These are phyloP conservation scores for Phytophthora colocasiae DNA, from an alignment of 352 stramenopile species.

Conservation along the genomic window DNA sequence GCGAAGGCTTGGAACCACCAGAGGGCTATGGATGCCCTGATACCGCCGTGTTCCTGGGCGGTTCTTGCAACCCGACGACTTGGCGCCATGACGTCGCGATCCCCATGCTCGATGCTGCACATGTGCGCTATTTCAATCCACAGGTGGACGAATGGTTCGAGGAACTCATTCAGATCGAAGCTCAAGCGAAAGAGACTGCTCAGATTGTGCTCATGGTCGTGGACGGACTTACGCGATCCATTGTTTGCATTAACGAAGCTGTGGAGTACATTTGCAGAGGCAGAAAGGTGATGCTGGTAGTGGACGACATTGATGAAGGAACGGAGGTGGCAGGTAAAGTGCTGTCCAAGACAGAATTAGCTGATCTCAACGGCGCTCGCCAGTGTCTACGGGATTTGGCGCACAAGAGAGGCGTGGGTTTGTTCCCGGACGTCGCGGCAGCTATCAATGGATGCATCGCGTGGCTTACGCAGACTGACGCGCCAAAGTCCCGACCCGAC, in stretches of 20 bases:
- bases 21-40: constrained; percentile 41
- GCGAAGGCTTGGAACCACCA: constrained; percentile 47
- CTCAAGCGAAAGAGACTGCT: constrained; percentile 81
- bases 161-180: constrained; percentile 85
- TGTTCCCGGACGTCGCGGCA: constrained; percentile 60
- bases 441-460: constrained; percentile 58
- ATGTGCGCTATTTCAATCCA: constrained; percentile 88
- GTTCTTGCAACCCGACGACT: constrained; percentile 90
- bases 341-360: constrained; percentile 68
- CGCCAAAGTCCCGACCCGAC: constrained; percentile 48
- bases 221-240: constrained; percentile 75
- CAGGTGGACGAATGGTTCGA: constrained; percentile 92
- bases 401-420: constrained; percentile 43
- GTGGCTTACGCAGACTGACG: constrained; percentile 60
- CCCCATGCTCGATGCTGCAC: constrained; percentile 68
- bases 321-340: constrained; percentile 56
- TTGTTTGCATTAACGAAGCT: constrained; percentile 89
- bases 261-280: constrained; percentile 88
- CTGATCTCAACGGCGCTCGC: constrained; percentile 84
- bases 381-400: constrained; percentile 82
- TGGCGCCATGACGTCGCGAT: constrained; percentile 85
- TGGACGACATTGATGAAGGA: constrained; percentile 75
- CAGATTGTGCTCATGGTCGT: constrained; percentile 90
- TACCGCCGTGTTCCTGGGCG: constrained; percentile 82
- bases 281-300: constrained; percentile 76